Evolutionary conservation across 108 stramenopile species (phyloP), one percentile per base, ranked within the genome.

Genomic region (Cylindrotheca closterium): DNA sequence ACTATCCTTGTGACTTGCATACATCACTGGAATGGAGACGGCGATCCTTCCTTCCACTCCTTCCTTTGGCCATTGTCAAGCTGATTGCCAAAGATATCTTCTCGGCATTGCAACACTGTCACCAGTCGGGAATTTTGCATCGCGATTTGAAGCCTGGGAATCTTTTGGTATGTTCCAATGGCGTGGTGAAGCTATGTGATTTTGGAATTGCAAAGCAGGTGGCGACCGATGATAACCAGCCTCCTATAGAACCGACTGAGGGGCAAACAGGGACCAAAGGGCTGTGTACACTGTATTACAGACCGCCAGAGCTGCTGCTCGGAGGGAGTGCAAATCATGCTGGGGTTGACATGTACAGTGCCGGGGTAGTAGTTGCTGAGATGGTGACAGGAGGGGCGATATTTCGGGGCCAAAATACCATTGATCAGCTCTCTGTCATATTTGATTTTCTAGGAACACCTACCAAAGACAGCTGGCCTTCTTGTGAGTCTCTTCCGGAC

Each of bases 131-230:
- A 57, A 76, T 99, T 22, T 71, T 99, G 25, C 98, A 99, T 78
- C 68, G 95, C 27, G 98, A 99, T 71, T 51, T 99, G 19, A 99
- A 96, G 64, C 97, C 97, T 0, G 92, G 93, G 19, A 97, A 97
- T 67, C 58, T 92, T 19, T 67, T 92, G 54, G 75, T 94, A 12
- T 32, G 65, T 24, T 60, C 65, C 5, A 30, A 58, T 12, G 92
- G 92, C n/a, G 30, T 24, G 0, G 66, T 93, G 30, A 77, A 85
- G 53, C 60, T 93, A 15, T 82, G 87, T 53, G 92, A 93, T 67
- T 93, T 93, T 73, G 92, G 92, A 30, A 48, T 93, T 27, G 79
- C 86, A 34, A 87, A 66, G 50, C 23, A 42, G 22, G 33, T 37
- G 4, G 26, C 47, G 62, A 48, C 33, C 4, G 32, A 58, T 19